These are phyloP conservation scores for Psilocybe cubensis DNA, from an alignment of 768 basidiomycete genomes.

Conservation along the genomic window DNA sequence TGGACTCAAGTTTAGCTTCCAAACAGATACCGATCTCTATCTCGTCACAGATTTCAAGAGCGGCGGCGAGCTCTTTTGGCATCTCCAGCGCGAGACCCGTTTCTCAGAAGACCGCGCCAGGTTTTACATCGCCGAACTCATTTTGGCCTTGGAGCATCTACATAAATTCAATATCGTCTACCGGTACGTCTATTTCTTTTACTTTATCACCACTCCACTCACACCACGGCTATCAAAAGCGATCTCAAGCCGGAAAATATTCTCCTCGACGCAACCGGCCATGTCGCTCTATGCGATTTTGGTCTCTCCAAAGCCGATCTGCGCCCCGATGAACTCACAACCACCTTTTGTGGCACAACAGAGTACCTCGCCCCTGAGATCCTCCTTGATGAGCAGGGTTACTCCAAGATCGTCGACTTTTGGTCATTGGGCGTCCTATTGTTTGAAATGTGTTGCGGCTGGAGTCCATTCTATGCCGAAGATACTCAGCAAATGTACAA, in stretches of 20 bases:
- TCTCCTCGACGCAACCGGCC: constrained; percentile 95
- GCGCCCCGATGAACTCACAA: constrained; percentile 92
- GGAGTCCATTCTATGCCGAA: constrained; percentile 99
- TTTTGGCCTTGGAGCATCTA: constrained; percentile 93
- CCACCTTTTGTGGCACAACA: constrained; percentile 98
- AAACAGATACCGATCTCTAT: constrained; percentile 93
- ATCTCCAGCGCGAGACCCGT: constrained; percentile 92
- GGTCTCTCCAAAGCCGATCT: constrained; percentile 97
- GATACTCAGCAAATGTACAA: constrained; percentile 99
- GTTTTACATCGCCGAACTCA: constrained; percentile 96
- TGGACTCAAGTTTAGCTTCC: constrained; percentile 97
- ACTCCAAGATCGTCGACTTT: constrained; percentile 98
- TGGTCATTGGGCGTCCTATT: constrained; percentile 96
- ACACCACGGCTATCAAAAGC: constrained; percentile 36
- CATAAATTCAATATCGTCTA: constrained; percentile 98
- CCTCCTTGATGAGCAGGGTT: constrained; percentile 97
- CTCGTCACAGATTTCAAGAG: constrained; percentile 99
- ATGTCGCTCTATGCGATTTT: constrained; percentile 98
- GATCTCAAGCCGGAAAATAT: constrained; percentile 99
- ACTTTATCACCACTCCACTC: background rate
- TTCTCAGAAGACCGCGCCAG: constrained; percentile 92
- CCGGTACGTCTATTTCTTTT: constrained; percentile 54
- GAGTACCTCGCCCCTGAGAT: constrained; percentile 99
- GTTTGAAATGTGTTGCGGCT: constrained; percentile 99
- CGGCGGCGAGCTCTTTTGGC: constrained; percentile 98